Percentiles rank a stretch among this genome's conserved stretches.
Conservation (phyloP, 345 rosid genomes). For the Rhodamnia argentea region DNA sequence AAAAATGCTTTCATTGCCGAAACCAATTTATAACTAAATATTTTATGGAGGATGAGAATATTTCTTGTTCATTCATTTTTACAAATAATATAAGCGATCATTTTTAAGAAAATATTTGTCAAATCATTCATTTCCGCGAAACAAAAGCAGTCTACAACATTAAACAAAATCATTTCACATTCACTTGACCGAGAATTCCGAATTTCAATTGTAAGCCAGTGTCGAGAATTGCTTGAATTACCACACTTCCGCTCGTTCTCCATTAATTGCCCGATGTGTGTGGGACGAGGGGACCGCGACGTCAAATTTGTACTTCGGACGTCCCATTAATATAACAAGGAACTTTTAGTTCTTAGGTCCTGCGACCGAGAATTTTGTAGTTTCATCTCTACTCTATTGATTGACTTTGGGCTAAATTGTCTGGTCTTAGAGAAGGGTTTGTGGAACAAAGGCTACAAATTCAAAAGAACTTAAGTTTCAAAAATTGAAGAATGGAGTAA, state of each 20-base stretch:
- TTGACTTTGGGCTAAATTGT: background rate
- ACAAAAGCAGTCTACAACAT: background rate
- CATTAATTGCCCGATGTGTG: background rate
- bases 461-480: background rate
- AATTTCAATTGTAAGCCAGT: background rate
- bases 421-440: background rate
- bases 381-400: background rate
- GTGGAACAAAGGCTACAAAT: background rate
- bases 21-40: too few relatives aligned
- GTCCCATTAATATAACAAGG: background rate
- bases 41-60: too few relatives aligned
- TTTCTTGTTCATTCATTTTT: too few relatives aligned
- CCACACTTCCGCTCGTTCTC: background rate
- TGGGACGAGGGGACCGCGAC: background rate
- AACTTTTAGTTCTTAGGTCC: background rate
- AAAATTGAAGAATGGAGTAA: background rate
- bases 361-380: background rate
- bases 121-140: background rate
- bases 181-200: background rate
- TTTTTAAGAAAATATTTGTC: background rate
- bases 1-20: too few relatives aligned
- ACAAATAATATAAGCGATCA: too few relatives aligned
- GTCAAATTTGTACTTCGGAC: background rate
- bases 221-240: background rate
- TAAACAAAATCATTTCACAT: background rate